Evolutionary conservation across 192 early-diverging fungal species (phyloP).

Genomic region (Dissophora ornata): DNA sequence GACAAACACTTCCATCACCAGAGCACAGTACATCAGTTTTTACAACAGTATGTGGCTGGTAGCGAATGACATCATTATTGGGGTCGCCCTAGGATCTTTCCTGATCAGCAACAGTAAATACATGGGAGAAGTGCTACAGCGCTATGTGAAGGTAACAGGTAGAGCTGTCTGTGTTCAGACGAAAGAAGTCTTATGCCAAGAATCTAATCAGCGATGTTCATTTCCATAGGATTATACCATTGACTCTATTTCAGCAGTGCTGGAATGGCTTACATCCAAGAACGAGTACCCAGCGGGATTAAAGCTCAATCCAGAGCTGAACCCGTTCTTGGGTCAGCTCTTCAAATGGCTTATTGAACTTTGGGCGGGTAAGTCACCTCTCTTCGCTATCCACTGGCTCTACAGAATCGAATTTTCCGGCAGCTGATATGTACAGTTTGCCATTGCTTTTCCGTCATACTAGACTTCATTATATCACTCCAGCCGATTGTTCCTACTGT

Average conservation of each 20-base stretch:
- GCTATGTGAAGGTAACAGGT: slow-evolving; percentile 42
- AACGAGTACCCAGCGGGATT: slow-evolving; percentile 90
- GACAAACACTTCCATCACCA: slow-evolving; percentile 63
- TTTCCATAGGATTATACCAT: slow-evolving; percentile 72
- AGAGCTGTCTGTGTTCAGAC: not conserved
- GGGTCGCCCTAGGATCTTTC: slow-evolving; percentile 79
- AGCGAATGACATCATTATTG: slow-evolving; percentile 92
- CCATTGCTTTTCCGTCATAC: not conserved
- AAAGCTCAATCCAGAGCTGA: slow-evolving; percentile 94
- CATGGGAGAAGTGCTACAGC: slow-evolving; percentile 64
- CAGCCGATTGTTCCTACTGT: slow-evolving; percentile 68
- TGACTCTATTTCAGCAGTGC: slow-evolving; percentile 73
- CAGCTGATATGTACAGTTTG: not conserved
- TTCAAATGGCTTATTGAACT: slow-evolving; percentile 89
- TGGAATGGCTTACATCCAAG: slow-evolving; percentile 84
- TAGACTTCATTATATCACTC: slow-evolving; percentile 59
- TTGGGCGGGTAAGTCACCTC: slow-evolving; percentile 92
- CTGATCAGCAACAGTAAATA: slow-evolving; percentile 70
- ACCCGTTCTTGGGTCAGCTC: slow-evolving; percentile 88
- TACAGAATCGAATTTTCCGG: not conserved
- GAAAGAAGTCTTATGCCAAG: no score
- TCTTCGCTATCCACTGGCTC: not conserved
- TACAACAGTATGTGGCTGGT: slow-evolving; percentile 97
- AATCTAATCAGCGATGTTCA: no score
- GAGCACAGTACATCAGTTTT: slow-evolving; percentile 89